Base-by-base conservation (phyloP, 225 moss, liverwort and hornwort species). In the Polytrichum commune region DNA sequence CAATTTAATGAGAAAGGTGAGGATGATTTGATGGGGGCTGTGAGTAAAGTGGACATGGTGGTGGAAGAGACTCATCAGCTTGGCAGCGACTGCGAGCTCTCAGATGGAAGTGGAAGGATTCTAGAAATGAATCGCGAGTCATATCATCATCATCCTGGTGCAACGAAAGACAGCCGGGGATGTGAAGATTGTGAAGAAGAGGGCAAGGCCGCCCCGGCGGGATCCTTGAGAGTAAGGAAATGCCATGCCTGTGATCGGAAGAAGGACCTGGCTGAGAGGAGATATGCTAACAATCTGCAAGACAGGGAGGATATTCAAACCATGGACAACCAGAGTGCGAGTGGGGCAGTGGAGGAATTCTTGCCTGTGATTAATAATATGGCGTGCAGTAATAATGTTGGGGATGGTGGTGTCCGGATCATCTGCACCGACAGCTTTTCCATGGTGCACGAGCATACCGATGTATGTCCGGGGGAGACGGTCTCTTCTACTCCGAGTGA, bases 211-310 rank as follows among this genome's bases (percentile, higher is more conserved):
- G 38, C 75, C 62, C 1, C 75, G 38, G 27, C 35, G 65, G 76
- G 75, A 10, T 70, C 72, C 5, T 72, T 46, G 46, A 46, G 66
- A 5, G 9, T 62, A 63, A 75, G 78, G 27, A 30, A 3, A 73
- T 83, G 82, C 72, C 78, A 75, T 60, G 78, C 78, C 54, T 83
- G 82, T 56, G 63, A 72, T 1, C 67, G 54, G 58, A 69, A 69
- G 69, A 75, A 67, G 66, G 73, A 57, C 7, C 6, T 66, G n/a
- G 4, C 70, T 53, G 82, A 69, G 26, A 79, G 69, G 0, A 63
- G 23, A 30, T 2, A 28, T 38, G 20, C 9, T 64, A 8, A 62
- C 22, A 70, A 73, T 10, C 9, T 56, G 23, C 62, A 4, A 61
- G 19, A 9, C 5, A 22, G 10, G 0, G 72, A 72, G 46, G 62